These are phyloP conservation scores for Agaricus subrufescens DNA, from an alignment of 768 basidiomycete genomes.

Conservation along the genomic window DNA sequence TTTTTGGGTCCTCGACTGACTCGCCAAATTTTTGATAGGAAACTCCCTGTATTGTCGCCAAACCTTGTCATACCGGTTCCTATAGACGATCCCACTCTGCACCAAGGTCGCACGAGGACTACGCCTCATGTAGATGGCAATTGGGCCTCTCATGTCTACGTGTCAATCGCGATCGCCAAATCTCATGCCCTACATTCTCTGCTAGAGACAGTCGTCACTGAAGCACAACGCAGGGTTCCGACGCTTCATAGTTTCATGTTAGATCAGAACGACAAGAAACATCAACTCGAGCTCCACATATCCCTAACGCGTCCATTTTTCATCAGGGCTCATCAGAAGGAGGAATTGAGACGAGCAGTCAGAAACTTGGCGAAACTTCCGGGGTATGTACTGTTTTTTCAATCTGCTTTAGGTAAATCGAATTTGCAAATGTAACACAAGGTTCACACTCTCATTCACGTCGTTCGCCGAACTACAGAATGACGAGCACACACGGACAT, in stretches of 20 bases:
- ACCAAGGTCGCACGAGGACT: conserved; percentile 79
- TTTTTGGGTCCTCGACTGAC: neutral
- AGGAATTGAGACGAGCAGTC: conserved; percentile 63
- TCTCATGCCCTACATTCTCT: conserved; percentile 40
- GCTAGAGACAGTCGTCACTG: conserved; percentile 37
- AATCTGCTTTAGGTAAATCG: neutral
- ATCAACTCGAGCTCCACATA: conserved; percentile 61
- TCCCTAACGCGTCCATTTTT: conserved; percentile 83
- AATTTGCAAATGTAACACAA: neutral
- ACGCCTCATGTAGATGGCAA: conserved; percentile 85
- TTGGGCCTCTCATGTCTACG: conserved; percentile 75
- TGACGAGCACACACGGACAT: conserved; percentile 77
- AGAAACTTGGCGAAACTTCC: conserved; percentile 42
- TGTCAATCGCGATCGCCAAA: conserved; percentile 48
- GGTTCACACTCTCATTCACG: conserved; percentile 72
- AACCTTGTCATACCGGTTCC: conserved; percentile 45
- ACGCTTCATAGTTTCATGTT: conserved; percentile 25
- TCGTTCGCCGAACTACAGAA: conserved; percentile 67
- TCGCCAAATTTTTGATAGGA: conserved; percentile 32
- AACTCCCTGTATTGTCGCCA: conserved; percentile 54
- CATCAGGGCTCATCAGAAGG: conserved; percentile 73
- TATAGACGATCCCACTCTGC: conserved; percentile 68
- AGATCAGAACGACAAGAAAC: conserved; percentile 27
- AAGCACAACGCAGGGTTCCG: conserved; percentile 42
- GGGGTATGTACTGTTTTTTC: conserved; percentile 34